Conservation (phyloP, 306 rosid genomes). For the Ziziphus jujuba region DNA sequence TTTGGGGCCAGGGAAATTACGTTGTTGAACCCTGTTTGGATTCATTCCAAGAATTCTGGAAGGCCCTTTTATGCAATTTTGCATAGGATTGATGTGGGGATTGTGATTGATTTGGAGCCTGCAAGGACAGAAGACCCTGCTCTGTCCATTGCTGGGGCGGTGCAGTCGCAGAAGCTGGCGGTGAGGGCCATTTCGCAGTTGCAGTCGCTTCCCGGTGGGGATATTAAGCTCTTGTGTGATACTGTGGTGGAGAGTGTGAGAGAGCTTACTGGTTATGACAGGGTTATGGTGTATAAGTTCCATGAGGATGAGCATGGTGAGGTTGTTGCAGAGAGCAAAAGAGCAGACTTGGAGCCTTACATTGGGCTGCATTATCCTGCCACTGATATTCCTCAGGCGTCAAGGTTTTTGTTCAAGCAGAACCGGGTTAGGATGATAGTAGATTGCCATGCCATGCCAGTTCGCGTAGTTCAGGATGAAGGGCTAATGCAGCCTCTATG, state of each 20-base stretch:
- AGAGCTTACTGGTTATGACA: slow-evolving; percentile 81
- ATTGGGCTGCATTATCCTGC: slow-evolving; percentile 96
- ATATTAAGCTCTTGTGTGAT: slow-evolving; percentile 69
- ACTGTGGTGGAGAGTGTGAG: slow-evolving; percentile 81
- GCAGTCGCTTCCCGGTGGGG: slow-evolving; percentile 88
- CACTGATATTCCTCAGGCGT: slow-evolving; percentile 95
- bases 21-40: slow-evolving; percentile 83
- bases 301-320: slow-evolving; percentile 99
- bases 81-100: slow-evolving; percentile 83
- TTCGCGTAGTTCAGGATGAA: slow-evolving; percentile 71
- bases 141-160: slow-evolving; percentile 93
- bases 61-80: slow-evolving; percentile 91
- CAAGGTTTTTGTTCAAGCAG: slow-evolving; percentile 95
- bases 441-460: slow-evolving; percentile 73
- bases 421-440: slow-evolving; percentile 96
- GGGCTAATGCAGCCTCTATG: slow-evolving; percentile 80
- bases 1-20: slow-evolving; percentile 84
- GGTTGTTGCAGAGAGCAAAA: slow-evolving; percentile 88
- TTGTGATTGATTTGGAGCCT: slow-evolving; percentile 92
- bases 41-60: slow-evolving; percentile 70
- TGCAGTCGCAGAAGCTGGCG: slow-evolving; percentile 92
- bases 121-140: slow-evolving; percentile 90
- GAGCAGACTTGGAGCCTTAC: slow-evolving; percentile 85
- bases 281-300: slow-evolving; percentile 95
- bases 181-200: slow-evolving; percentile 85